Conservation (phyloP, 495 filamentous ascomycete species). For the Penicillium ochrochloron region DNA sequence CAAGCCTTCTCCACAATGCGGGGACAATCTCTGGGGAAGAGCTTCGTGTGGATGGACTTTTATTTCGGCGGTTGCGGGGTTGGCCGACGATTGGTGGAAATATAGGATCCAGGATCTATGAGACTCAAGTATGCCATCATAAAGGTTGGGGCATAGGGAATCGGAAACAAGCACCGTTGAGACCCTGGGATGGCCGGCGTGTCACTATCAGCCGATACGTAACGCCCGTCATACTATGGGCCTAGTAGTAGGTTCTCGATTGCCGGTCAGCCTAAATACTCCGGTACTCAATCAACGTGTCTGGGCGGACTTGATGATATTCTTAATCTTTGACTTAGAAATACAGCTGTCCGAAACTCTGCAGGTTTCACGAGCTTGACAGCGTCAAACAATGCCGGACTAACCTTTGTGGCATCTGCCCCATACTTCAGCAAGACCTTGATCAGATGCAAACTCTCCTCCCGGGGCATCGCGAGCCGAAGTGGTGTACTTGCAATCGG, state of each 20-base stretch:
- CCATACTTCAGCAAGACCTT: not conserved
- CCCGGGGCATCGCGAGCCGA: not conserved
- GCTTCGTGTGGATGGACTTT: conserved; percentile 24
- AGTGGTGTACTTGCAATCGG: not conserved
- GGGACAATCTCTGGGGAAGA: conserved; percentile 8
- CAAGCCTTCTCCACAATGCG: conserved; percentile 19
- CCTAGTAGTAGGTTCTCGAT: not conserved
- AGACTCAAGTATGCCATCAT: not conserved
- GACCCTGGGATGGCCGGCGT: not conserved
- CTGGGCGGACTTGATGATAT: not conserved
- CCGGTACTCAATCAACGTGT: not conserved
- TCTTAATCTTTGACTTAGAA: not conserved
- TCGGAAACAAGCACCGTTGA: not conserved
- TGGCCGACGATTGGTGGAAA: conserved; percentile 18
- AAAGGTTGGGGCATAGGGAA: not conserved
- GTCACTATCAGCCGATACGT: not conserved
- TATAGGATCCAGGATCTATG: not conserved
- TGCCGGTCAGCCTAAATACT: not conserved
- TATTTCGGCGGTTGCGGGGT: conserved; percentile 16
- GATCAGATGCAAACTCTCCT: not conserved
- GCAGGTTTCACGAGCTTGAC: not conserved
- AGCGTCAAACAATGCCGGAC: not conserved
- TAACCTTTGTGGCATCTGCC: not conserved
- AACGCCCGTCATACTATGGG: not conserved
- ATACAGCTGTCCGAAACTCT: not conserved